Evolutionary conservation across 2,329 filamentous ascomycete species (phyloP).

Genomic region (Xylariales sp.): DNA sequence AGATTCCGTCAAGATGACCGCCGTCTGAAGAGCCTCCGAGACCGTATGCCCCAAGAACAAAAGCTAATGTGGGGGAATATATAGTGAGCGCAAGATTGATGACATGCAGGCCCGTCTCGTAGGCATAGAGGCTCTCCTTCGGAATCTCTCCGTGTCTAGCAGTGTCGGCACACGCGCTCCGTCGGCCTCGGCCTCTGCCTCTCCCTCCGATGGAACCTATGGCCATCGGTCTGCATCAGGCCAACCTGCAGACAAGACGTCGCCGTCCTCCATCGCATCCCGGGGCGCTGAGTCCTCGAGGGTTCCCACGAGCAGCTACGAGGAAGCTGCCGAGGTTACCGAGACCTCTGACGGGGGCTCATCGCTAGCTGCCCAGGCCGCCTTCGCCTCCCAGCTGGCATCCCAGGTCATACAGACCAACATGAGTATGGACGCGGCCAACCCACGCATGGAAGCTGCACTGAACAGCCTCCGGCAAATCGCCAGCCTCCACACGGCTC

Average conservation of each 20-base stretch:
- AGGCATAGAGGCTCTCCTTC: constrained; percentile 32
- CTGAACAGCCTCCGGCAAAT: constrained; percentile 48
- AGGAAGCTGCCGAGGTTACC: constrained; percentile 37
- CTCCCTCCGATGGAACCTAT: no score
- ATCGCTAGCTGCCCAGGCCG: constrained; percentile 40
- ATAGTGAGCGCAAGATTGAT: constrained; percentile 49
- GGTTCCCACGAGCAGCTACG: constrained; percentile 53
- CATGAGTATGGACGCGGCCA: constrained; percentile 11
- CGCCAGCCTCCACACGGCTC: constrained; percentile 43
- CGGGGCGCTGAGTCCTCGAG: constrained; percentile 35
- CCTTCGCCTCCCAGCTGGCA: constrained; percentile 41
- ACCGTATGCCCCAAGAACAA: background rate
- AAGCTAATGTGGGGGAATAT: background rate
- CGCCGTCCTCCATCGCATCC: constrained; percentile 26
- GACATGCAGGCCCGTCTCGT: constrained; percentile 32
- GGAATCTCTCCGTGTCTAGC: constrained; percentile 23
- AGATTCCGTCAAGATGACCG: constrained; percentile 1
- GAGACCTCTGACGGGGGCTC: constrained; percentile 44
- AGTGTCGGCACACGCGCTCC: background rate
- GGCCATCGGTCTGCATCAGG: background rate
- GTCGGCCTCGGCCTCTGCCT: background rate
- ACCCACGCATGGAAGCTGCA: constrained; percentile 48
- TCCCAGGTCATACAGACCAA: constrained; percentile 25
- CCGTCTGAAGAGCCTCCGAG: constrained; percentile 1
- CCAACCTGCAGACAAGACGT: background rate